phyloP scores from a whole-genome alignment of 371 early-diverging fungal genomes.

The Caulochytrium protostelioides region DNA sequence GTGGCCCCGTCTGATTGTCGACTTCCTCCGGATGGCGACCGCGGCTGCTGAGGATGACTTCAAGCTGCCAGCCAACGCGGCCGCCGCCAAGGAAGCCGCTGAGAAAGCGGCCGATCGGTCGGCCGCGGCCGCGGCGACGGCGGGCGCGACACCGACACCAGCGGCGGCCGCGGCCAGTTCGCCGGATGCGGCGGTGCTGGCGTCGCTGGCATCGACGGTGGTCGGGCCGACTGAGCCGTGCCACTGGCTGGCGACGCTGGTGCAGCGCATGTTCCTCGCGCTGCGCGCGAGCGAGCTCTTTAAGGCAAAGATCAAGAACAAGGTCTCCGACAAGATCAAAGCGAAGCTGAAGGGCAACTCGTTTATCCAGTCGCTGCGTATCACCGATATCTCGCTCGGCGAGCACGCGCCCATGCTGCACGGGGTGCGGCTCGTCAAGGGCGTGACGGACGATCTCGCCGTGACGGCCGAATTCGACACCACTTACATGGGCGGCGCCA shows the following conservation, averaged over 20 bases:
- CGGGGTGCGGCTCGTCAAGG: conserved; percentile 18
- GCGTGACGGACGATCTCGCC: conserved; percentile 21
- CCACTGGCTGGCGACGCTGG: conserved; percentile 18
- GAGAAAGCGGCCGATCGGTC: no score
- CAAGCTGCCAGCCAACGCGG: neutral
- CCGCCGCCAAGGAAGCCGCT: no score
- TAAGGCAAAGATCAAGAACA: conserved; percentile 11
- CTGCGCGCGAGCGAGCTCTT: conserved; percentile 17
- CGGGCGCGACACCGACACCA: no score
- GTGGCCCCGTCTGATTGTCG: conserved; percentile 16
- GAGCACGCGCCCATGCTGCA: conserved; percentile 19
- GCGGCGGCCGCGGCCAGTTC: no score
- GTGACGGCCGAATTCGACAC: conserved; percentile 19
- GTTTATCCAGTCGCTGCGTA: conserved; percentile 16
- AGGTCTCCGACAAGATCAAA: conserved; percentile 18
- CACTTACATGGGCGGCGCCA: conserved; percentile 20
- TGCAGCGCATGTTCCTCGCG: conserved; percentile 18
- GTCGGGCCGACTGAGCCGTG: conserved; percentile 10
- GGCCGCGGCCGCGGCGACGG: no score
- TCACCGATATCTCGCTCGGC: conserved; percentile 18
- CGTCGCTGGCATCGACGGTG: no score
- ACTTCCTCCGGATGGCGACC: conserved; percentile 4
- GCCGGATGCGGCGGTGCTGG: no score
- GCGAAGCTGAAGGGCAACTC: conserved; percentile 16
- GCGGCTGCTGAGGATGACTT: neutral